Conservation (phyloP, 371 early-diverging fungal species). For the Parasitella parasitica region DNA sequence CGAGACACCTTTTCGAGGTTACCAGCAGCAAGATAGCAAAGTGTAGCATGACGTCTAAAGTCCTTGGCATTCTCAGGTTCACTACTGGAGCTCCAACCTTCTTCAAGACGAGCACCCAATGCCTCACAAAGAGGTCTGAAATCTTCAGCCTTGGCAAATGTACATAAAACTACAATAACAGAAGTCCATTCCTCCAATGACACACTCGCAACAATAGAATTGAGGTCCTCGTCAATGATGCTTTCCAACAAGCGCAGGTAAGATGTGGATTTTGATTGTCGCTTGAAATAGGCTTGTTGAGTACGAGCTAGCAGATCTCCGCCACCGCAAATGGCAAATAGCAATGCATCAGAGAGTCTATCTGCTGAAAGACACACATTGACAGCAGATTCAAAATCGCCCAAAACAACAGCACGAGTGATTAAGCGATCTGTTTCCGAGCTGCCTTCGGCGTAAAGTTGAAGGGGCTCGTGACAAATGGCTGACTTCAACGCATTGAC, state of each 20-base stretch:
- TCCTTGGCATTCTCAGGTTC: slow-evolving; percentile 44
- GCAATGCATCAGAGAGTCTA: slow-evolving; percentile 87
- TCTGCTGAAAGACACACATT: slow-evolving; percentile 79
- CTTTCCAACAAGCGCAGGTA: slow-evolving; percentile 81
- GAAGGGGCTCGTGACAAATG: slow-evolving; percentile 38
- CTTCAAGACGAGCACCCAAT: slow-evolving; percentile 70
- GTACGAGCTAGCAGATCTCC: slow-evolving; percentile 79
- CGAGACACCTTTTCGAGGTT: slow-evolving; percentile 82
- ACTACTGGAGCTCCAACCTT: slow-evolving; percentile 26
- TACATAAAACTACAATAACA: slow-evolving; percentile 86
- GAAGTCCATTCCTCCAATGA: slow-evolving; percentile 86
- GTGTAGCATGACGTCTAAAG: slow-evolving; percentile 66
- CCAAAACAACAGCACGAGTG: slow-evolving; percentile 80
- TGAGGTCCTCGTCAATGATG: slow-evolving; percentile 75
- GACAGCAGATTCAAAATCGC: slow-evolving; percentile 92
- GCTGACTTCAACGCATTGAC: slow-evolving; percentile 3
- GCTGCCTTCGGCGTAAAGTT: background rate
- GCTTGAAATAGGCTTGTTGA: slow-evolving; percentile 81
- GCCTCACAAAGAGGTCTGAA: slow-evolving; percentile 66
- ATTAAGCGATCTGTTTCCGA: slow-evolving; percentile 56
- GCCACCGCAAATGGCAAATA: slow-evolving; percentile 88
- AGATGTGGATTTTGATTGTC: slow-evolving; percentile 42
- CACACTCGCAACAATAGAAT: slow-evolving; percentile 76
- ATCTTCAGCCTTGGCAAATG: slow-evolving; percentile 78
- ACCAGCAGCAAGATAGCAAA: slow-evolving; percentile 91